phyloP scores from a whole-genome alignment of 129 eudicot species.

The Arctium lappa region DNA sequence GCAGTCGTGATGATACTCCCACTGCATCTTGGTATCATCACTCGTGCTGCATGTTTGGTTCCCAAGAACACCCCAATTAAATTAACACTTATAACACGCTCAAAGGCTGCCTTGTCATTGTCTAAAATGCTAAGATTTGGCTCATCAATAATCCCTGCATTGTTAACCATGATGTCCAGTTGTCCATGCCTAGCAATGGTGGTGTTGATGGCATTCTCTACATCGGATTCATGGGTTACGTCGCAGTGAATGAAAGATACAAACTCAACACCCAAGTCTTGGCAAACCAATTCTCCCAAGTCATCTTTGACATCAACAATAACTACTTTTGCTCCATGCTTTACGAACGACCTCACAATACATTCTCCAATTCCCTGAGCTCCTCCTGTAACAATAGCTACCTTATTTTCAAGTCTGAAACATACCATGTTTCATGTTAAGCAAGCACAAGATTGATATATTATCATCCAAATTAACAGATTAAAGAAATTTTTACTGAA shows the following conservation, averaged over 20 bases:
- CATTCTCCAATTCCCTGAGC: slow-evolving; percentile 30
- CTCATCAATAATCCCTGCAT: neutral
- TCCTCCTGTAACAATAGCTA: slow-evolving; percentile 32
- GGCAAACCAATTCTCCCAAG: slow-evolving; percentile 7
- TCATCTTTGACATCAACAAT: slow-evolving; percentile 33
- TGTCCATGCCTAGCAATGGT: slow-evolving; percentile 27
- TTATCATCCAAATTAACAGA: too few relatives aligned
- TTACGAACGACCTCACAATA: neutral
- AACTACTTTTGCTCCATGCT: slow-evolving; percentile 33
- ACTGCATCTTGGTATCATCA: slow-evolving; percentile 10
- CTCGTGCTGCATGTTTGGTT: slow-evolving; percentile 10
- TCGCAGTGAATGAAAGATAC: slow-evolving; percentile 19
- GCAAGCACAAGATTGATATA: neutral
- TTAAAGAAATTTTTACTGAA: too few relatives aligned
- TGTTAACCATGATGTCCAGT: slow-evolving; percentile 39
- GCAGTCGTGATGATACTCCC: slow-evolving; percentile 39
- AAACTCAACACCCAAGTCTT: neutral
- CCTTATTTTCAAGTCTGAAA: slow-evolving; percentile 30
- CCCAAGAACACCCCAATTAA: slow-evolving; percentile 37
- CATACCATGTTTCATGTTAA: neutral
- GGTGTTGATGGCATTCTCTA: slow-evolving; percentile 2
- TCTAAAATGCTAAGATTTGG: slow-evolving; percentile 18
- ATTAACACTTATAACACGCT: slow-evolving; percentile 28
- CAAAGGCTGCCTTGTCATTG: slow-evolving; percentile 16
- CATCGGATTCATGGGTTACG: slow-evolving; percentile 10